Evolutionary conservation across 2,329 filamentous ascomycete species (phyloP).

Genomic region (Fusarium metavorans): DNA sequence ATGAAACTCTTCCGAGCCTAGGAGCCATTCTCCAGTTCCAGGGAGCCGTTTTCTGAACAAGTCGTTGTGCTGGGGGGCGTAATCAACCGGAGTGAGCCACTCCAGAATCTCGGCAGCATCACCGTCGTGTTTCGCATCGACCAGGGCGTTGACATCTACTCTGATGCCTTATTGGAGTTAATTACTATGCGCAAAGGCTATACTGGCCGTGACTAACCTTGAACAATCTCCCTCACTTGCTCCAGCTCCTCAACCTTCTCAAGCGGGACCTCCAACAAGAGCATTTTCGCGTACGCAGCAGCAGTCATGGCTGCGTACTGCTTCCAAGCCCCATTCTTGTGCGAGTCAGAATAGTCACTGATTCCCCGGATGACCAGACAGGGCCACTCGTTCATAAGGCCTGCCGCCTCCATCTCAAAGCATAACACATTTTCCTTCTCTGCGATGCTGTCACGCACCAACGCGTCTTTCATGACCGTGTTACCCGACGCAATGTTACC

Average conservation of each 20-base stretch:
- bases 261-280: background rate
- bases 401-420: background rate
- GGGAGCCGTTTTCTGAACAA: background rate
- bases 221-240: background rate
- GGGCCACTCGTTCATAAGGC: background rate
- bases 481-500: background rate
- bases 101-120: background rate
- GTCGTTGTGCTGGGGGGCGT: background rate
- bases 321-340: background rate
- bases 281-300: background rate
- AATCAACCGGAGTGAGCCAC: constrained; percentile 6
- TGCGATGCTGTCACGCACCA: background rate
- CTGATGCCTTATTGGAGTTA: background rate
- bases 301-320: background rate
- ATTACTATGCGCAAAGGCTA: background rate
- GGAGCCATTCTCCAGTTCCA: too few relatives aligned
- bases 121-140: background rate
- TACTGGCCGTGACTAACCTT: background rate
- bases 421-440: background rate
- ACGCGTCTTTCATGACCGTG: background rate
- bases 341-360: background rate
- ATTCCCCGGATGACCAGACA: constrained; percentile 9
- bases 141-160: background rate
- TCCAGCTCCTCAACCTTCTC: background rate
- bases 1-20: too few relatives aligned